Percentiles rank a stretch among this genome's conserved stretches.
phyloP scores from a whole-genome alignment of 1,284 basidiomycete species.

The Pseudozyma thailandica region DNA sequence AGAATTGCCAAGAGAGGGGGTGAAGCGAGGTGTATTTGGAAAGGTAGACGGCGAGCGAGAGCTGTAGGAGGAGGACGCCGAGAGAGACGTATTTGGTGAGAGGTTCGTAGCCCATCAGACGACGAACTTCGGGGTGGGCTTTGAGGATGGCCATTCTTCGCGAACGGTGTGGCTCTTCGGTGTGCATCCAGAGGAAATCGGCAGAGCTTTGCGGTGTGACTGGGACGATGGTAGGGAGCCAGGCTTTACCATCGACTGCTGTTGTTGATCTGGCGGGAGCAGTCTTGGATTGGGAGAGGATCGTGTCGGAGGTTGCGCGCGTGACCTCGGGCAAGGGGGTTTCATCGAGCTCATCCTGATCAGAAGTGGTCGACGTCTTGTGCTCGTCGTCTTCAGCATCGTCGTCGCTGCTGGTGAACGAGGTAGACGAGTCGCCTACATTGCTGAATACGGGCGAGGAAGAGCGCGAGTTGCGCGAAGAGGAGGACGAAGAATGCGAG shows the following conservation, averaged over 20 bases:
- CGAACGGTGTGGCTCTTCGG: conserved; percentile 93
- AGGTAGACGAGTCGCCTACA: conserved; percentile 26
- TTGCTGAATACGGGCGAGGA: conserved; percentile 25
- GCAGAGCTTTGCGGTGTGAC: conserved; percentile 51
- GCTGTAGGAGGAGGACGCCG: conserved; percentile 80
- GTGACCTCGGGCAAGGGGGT: conserved; percentile 1
- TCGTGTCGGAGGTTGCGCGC: neutral
- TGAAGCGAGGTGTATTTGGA: conserved; percentile 65
- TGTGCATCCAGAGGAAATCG: conserved; percentile 86
- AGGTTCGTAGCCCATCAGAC: conserved; percentile 93
- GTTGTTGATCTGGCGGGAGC: neutral
- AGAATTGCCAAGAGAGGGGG: conserved; percentile 78
- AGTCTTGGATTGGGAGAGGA: neutral
- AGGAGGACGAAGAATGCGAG: conserved; percentile 17
- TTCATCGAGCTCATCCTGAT: conserved; percentile 22
- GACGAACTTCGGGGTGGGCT: conserved; percentile 90
- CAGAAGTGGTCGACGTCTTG: neutral
- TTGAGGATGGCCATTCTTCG: conserved; percentile 89
- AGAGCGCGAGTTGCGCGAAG: conserved; percentile 21
- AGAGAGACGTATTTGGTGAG: conserved; percentile 88
- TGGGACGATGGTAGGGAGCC: conserved; percentile 62
- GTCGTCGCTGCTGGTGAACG: conserved; percentile 19
- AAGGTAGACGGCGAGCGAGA: conserved; percentile 73
- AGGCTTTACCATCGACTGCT: conserved; percentile 41
- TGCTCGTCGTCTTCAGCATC: neutral